phyloP scores from a whole-genome alignment of 371 early-diverging fungal genomes.

The Nosema muscidifuracis region DNA sequence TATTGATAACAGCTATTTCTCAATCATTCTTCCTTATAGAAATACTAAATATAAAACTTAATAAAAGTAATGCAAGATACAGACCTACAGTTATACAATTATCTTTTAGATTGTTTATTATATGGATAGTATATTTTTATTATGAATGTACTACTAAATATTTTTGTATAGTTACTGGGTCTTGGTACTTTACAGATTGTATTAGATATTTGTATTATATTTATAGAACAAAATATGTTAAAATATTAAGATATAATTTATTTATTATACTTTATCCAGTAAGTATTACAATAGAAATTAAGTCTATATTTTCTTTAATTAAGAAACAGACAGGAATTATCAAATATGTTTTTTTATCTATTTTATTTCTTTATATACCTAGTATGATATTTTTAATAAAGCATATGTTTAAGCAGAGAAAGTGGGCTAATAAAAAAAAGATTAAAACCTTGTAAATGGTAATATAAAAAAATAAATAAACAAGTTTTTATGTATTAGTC shows the following conservation, averaged over 20 bases:
- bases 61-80: conserved; percentile 33
- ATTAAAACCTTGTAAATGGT: background rate
- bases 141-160: conserved; percentile 6
- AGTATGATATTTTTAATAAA: conserved; percentile 21
- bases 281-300: conserved; percentile 37
- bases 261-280: conserved; percentile 48
- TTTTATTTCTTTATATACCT: conserved; percentile 24
- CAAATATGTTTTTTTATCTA: background rate
- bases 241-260: conserved; percentile 41
- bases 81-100: conserved; percentile 45
- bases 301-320: background rate
- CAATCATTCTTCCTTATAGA: conserved; percentile 52
- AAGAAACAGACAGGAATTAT: background rate
- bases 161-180: conserved; percentile 25
- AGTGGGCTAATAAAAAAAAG: background rate
- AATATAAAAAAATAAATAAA: background rate
- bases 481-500: background rate
- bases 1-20: conserved; percentile 15
- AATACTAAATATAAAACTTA: conserved; percentile 38
- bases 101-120: conserved; percentile 32
- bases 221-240: conserved; percentile 17
- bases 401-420: conserved; percentile 42
- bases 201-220: conserved; percentile 50
- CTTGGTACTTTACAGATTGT: conserved; percentile 46
- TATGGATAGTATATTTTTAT: conserved; percentile 37